Base-by-base conservation (phyloP, 257 asterid genomes). In the Solanum infundibuliforme region DNA sequence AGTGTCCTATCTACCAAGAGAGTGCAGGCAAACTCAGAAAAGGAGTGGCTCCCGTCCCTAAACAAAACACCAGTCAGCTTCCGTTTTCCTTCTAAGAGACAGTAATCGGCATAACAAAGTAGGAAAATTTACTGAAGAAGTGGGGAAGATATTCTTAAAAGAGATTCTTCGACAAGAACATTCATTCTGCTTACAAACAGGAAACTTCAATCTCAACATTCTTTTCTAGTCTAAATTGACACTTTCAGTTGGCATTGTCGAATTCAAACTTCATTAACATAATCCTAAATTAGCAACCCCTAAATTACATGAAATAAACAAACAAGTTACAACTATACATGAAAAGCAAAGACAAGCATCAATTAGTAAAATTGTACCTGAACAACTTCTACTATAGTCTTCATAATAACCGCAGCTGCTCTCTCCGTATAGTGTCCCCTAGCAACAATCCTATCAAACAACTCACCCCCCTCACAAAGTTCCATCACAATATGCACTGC, bases 401-500 rank as follows among this genome's bases (percentile, higher is more conserved):
- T 92, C 95, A 93, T 90, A 86, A 93, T 92, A 74, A 25, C 76
- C 0, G 98, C 95, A 5, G 98, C 96, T 34, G 95, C 98, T 85
- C 94, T 91, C 91, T 94, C 98, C 0, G 98, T 93, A 69, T 94
- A 94, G 88, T 94, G 96, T 10, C 98, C 98, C 83, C 96, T 89
- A 0, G 98, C 96, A 83, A 94, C 98, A 73, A 94, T 94, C 62
- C 98, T 88, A 39, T 94, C 98, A 27, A 94, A 94, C 90, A 94
- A 89, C 87, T 93, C 98, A 14, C 98, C 98, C 7, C 98, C 98
- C 91, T 93, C 98, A 73, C 98, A 94, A 32, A 94, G 89, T 62
- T 94, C 98, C 98, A 94, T 94, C 29, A 93, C 95, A 88, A 94
- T 94, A 55, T 94, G 96, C 5, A 94, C 95, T 0, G 93, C 96